phyloP scores from a whole-genome alignment of 176 grass and related monocot species.

The Hordeum marinum region DNA sequence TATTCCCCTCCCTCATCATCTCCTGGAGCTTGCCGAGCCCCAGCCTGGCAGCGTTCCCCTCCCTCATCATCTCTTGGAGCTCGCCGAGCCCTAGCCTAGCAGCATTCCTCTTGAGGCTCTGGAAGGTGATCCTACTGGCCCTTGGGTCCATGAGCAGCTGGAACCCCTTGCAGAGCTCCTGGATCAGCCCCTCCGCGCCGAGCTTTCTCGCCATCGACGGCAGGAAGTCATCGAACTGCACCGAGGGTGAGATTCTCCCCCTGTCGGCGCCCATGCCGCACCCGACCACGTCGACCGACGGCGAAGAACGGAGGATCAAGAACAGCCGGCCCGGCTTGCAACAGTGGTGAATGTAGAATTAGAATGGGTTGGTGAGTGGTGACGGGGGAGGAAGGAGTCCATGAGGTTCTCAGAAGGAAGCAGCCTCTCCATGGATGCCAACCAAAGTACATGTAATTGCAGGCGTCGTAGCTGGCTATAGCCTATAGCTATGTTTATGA shows the following conservation, averaged over 20 bases:
- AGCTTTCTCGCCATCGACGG: constrained; percentile 75
- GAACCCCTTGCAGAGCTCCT: constrained; percentile 96
- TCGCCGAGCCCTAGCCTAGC: constrained; percentile 47
- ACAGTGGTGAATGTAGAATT: background rate
- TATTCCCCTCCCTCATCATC: too few relatives aligned
- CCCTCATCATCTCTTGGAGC: constrained; percentile 8
- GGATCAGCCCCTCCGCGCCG: constrained; percentile 64
- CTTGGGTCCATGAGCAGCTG: constrained; percentile 70
- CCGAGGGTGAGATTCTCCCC: too few relatives aligned
- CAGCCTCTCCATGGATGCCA: constrained; percentile 33
- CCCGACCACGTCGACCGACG: background rate
- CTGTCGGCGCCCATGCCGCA: background rate
- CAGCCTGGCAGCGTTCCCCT: too few relatives aligned
- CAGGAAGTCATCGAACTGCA: constrained; percentile 71
- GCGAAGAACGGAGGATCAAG: background rate
- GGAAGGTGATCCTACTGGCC: constrained; percentile 62
- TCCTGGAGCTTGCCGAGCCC: too few relatives aligned
- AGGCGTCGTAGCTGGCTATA: background rate
- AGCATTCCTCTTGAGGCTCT: constrained; percentile 66
- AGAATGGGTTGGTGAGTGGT: background rate
- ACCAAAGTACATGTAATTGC: constrained; percentile 44
- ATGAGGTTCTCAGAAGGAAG: constrained; percentile 47
- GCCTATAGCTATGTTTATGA: constrained; percentile 4
- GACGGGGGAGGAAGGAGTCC: background rate
- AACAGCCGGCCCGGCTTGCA: background rate